These are phyloP conservation scores for Umbelopsis sp. DNA, from an alignment of 371 early-diverging fungal species.

Conservation along the genomic window DNA sequence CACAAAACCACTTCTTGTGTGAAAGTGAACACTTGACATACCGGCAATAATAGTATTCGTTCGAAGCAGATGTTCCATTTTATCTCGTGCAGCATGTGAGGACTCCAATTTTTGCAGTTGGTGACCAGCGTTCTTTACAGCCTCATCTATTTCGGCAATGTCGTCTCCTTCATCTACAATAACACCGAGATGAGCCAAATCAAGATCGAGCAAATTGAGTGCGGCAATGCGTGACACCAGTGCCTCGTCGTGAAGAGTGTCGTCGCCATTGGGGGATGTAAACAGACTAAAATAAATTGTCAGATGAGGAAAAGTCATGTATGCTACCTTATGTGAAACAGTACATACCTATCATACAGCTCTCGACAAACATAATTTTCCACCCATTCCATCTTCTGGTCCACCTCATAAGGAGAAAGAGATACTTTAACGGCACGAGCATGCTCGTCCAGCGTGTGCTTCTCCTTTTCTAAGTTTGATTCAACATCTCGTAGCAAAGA, in stretches of 20 bases:
- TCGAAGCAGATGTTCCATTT: conserved; percentile 46
- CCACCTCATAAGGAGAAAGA: conserved; percentile 19
- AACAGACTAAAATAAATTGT: conserved; percentile 21
- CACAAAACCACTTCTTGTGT: too few relatives aligned
- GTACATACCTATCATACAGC: conserved; percentile 41
- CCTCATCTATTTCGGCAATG: conserved; percentile 37
- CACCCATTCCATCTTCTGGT: conserved; percentile 39
- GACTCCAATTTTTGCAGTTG: conserved; percentile 54
- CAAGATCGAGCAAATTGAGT: conserved; percentile 64
- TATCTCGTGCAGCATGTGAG: conserved; percentile 50
- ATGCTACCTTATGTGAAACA: too few relatives aligned
- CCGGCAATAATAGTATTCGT: conserved; percentile 57
- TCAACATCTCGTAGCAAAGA: conserved; percentile 39
- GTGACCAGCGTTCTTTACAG: conserved; percentile 47
- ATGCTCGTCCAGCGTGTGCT: conserved; percentile 6
- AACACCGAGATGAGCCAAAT: conserved; percentile 63
- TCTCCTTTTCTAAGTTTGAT: conserved; percentile 20
- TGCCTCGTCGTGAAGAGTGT: conserved; percentile 64
- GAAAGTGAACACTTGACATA: conserved; percentile 20
- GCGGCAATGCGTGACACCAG: conserved; percentile 73
- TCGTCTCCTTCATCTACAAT: conserved; percentile 45
- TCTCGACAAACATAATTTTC: conserved; percentile 45
- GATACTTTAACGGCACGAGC: neutral
- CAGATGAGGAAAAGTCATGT: neutral
- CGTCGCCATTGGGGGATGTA: conserved; percentile 44